Conservation (phyloP, 345 rosid genomes). For the Angophora floribunda region DNA sequence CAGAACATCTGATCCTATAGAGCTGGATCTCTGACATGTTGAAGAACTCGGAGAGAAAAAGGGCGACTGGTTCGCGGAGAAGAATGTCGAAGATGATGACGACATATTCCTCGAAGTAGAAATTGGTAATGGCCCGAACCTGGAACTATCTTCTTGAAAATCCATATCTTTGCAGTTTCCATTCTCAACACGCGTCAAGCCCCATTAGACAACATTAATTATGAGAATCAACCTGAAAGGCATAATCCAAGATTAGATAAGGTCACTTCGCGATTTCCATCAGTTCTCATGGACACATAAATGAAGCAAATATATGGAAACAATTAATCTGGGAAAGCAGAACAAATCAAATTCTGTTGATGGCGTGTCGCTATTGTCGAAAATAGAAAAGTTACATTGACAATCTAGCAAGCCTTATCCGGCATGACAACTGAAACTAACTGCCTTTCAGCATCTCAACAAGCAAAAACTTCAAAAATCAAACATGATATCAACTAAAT, state of each 20-base stretch:
- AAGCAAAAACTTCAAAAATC: neutral
- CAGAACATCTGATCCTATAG: constrained; percentile 53
- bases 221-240: neutral
- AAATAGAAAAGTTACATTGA: neutral
- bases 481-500: neutral
- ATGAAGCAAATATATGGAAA: neutral
- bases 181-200: constrained; percentile 8
- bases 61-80: constrained; percentile 90
- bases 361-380: neutral
- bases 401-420: neutral
- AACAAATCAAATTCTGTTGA: neutral
- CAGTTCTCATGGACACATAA: neutral
- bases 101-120: constrained; percentile 64
- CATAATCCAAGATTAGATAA: neutral
- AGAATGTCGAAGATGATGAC: constrained; percentile 80
- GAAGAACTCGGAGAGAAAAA: constrained; percentile 89
- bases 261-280: neutral
- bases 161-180: constrained; percentile 38
- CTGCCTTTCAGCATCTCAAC: neutral
- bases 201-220: neutral
- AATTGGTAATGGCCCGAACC: constrained; percentile 41
- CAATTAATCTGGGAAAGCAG: neutral
- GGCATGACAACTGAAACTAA: neutral
- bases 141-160: constrained; percentile 57
- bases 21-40: constrained; percentile 45